Evolutionary conservation across 2,329 filamentous ascomycete genomes (phyloP), one percentile per base, ranked within the genome.

Genomic region (Xylariaceae sp.): DNA sequence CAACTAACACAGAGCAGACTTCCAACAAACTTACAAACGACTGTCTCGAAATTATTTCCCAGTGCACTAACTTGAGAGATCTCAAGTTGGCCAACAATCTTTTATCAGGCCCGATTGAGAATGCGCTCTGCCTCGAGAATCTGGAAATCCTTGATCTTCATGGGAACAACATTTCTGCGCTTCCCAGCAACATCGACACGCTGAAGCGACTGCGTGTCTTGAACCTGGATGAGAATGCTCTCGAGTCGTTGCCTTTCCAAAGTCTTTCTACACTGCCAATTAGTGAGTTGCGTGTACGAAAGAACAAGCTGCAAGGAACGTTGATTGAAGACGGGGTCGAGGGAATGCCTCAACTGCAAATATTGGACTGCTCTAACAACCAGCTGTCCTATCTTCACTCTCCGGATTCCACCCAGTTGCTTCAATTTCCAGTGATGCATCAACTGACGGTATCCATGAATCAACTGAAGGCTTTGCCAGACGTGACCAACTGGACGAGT

Each of bases 61-160:
- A 94, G 68, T 87, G 97, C 57, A 74, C 76, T 0, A 82, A 83
- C 1, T 76, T 99, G 1, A 84, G 87, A 39, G 92, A 97, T 67
- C 77, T 99, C 11, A 93, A 88, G 69, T 78, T 99, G 6, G 88
- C 88, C 8, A 87, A 89, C 58, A 96, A 96, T 67, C 78, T 84
- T 13, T 76, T 96, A 4, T 82, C 84, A 51, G 91, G 90, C 0
- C 77, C 83, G 1, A 75, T 97, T 2, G 82, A 87, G 50, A 69
- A 82, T 0, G 79, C 77, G n/a, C 78, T 96, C 37, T 77, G 82
- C 18, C 78, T 97, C 13, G 76, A 73, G 41, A 85, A 86, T 54
- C 79, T 99, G 0, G 92, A 97, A 71, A 81, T 86, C 15, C 78
- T 97, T 7, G 92, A 97, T 64, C 70, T 97, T 7, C 89, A 90